Evolutionary conservation across 1,284 basidiomycete genomes (phyloP).

Genomic region (Golubevia sp.): DNA sequence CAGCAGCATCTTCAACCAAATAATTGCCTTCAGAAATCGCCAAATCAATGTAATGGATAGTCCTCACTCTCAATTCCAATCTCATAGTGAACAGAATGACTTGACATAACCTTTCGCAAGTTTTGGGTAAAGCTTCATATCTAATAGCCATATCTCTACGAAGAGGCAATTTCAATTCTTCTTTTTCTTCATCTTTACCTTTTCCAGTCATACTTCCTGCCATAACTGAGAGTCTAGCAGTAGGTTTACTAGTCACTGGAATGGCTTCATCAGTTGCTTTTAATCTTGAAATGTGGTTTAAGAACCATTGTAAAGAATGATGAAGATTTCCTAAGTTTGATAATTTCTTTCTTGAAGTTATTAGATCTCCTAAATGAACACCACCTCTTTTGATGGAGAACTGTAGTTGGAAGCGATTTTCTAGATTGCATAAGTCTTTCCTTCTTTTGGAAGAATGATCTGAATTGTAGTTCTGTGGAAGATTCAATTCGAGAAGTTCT

Average conservation of each 20-base stretch:
- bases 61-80: constrained; percentile 83
- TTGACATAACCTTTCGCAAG: constrained; percentile 84
- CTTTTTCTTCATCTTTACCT: constrained; percentile 37
- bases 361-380: constrained; percentile 66
- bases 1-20: constrained; percentile 67
- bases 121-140: constrained; percentile 84
- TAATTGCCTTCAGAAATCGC: constrained; percentile 76
- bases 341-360: constrained; percentile 76
- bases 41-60: constrained; percentile 79
- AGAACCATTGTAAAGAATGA: constrained; percentile 68
- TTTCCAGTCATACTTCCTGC: too few species aligned
- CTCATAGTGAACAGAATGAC: constrained; percentile 86
- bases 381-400: constrained; percentile 12
- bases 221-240: too few species aligned
- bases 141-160: constrained; percentile 79
- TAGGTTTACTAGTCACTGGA: background rate
- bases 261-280: constrained; percentile 59
- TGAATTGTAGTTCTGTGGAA: background rate
- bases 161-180: constrained; percentile 73
- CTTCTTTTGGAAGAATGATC: constrained; percentile 7
- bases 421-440: constrained; percentile 25
- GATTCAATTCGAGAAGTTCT: constrained; percentile 15
- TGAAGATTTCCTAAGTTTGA: constrained; percentile 79
- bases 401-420: constrained; percentile 24
- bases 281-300: constrained; percentile 27